Percentiles rank a stretch among this genome's conserved stretches.
phyloP scores from a whole-genome alignment of 768 basidiomycete genomes.

The Pleurotus djamor region DNA sequence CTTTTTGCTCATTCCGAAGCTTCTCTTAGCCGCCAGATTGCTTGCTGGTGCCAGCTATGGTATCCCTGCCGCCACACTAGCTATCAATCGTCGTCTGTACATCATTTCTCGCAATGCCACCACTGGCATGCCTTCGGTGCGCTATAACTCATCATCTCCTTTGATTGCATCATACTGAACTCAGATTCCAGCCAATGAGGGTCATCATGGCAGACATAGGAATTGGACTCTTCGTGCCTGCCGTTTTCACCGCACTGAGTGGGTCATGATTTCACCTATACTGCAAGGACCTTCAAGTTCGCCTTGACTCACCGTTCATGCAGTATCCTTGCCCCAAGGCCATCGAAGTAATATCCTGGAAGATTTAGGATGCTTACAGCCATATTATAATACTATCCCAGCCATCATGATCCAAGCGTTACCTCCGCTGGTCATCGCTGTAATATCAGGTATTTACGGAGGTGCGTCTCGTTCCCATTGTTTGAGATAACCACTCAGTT shows the following conservation, averaged over 20 bases:
- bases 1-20: not conserved
- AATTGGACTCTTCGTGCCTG: constrained; percentile 7
- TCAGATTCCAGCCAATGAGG: not conserved
- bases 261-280: not conserved
- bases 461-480: not conserved
- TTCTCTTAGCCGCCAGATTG: not conserved
- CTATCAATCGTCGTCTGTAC: constrained; percentile 9
- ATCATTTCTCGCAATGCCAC: constrained; percentile 3
- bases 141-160: not conserved
- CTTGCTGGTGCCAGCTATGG: not conserved
- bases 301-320: not conserved
- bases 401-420: constrained; percentile 22
- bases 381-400: constrained; percentile 26
- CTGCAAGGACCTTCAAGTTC: no score
- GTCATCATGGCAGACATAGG: constrained; percentile 1
- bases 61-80: constrained; percentile 5
- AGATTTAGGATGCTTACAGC: constrained; percentile 12
- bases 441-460: constrained; percentile 11
- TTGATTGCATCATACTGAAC: not conserved
- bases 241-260: not conserved
- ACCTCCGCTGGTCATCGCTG: constrained; percentile 17
- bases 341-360: constrained; percentile 9
- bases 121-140: constrained; percentile 1
- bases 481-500: not conserved
- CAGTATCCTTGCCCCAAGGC: constrained; percentile 10